These are phyloP conservation scores for Camelina laxa DNA, from an alignment of 345 rosid genomes.

Conservation along the genomic window DNA sequence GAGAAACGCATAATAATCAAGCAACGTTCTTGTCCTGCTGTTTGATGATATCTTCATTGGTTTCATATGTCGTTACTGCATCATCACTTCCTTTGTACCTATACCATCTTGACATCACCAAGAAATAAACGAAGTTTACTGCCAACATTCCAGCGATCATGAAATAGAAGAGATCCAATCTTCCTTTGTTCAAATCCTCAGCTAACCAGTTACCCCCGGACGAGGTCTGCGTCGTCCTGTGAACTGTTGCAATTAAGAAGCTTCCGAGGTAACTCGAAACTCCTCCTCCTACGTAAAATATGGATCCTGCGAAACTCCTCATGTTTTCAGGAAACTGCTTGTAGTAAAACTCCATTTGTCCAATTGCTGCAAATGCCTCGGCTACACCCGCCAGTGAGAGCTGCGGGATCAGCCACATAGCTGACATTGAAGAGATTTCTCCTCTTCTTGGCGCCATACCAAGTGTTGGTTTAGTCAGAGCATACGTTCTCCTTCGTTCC, in stretches of 20 bases:
- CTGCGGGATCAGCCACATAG: slow-evolving; percentile 61
- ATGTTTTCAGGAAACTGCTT: slow-evolving; percentile 64
- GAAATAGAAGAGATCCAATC: slow-evolving; percentile 51
- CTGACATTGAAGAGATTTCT: slow-evolving; percentile 61
- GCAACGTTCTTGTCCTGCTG: slow-evolving; percentile 38
- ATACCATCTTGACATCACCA: slow-evolving; percentile 48
- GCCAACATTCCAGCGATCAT: slow-evolving; percentile 46
- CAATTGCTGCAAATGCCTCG: slow-evolving; percentile 53
- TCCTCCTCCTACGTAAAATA: slow-evolving; percentile 43
- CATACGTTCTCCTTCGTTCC: slow-evolving; percentile 49
- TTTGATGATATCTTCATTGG: slow-evolving; percentile 32
- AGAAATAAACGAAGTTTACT: slow-evolving; percentile 45
- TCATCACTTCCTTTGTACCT: slow-evolving; percentile 49
- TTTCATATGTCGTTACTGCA: slow-evolving; percentile 23
- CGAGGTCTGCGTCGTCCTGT: slow-evolving; percentile 39
- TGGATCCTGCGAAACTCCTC: slow-evolving; percentile 55
- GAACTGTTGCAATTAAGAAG: slow-evolving; percentile 45
- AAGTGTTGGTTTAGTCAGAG: slow-evolving; percentile 52
- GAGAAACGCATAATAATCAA: slow-evolving; percentile 15
- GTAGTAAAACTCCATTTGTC: slow-evolving; percentile 58
- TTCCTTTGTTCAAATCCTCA: slow-evolving; percentile 54
- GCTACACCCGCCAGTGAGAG: slow-evolving; percentile 54
- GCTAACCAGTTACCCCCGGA: slow-evolving; percentile 45
- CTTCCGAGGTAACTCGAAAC: slow-evolving; percentile 48
- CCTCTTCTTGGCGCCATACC: slow-evolving; percentile 54